A percentile compares a stretch with the other conserved stretches of the same genome.
Evolutionary conservation across 2,329 filamentous ascomycete genomes (phyloP).

Genomic region (Diaporthe amygdali): DNA sequence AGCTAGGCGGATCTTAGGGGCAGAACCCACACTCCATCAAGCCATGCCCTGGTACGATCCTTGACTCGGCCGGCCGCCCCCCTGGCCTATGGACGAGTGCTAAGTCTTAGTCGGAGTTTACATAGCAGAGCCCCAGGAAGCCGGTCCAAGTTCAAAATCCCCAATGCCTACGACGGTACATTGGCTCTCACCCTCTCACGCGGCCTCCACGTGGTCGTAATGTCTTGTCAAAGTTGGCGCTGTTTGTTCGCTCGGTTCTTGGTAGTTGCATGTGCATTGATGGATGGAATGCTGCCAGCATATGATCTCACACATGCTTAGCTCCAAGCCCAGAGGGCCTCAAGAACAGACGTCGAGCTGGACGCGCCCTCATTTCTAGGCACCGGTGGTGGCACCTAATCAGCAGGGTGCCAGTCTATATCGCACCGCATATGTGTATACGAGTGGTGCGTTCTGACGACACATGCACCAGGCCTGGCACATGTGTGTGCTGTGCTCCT

Average conservation of each 20-base stretch:
- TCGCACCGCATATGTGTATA: not conserved
- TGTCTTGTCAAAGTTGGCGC: not conserved
- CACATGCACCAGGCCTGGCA: not conserved
- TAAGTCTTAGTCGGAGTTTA: not conserved
- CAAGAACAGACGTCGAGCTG: not conserved
- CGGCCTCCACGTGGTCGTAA: constrained; percentile 2
- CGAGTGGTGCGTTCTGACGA: not conserved
- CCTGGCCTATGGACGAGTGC: not conserved
- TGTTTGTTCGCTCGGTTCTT: not conserved
- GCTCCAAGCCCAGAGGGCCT: not conserved
- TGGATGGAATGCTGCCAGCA: not conserved
- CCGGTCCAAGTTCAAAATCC: not conserved
- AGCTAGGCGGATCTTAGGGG: constrained; percentile 1
- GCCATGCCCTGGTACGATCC: not conserved
- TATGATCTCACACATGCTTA: not conserved
- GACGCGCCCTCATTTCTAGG: not conserved
- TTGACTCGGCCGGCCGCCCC: not conserved
- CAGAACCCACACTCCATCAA: not conserved
- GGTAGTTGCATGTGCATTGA: not conserved
- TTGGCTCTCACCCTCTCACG: constrained; percentile 9
- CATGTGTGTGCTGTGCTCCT: not conserved
- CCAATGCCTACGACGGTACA: not conserved
- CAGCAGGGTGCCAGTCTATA: not conserved
- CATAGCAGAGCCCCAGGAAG: not conserved
- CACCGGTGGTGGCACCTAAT: not conserved